Percentiles rank a stretch among this genome's conserved stretches.
Conservation (phyloP, 768 basidiomycete species). For the Russula sp. region DNA sequence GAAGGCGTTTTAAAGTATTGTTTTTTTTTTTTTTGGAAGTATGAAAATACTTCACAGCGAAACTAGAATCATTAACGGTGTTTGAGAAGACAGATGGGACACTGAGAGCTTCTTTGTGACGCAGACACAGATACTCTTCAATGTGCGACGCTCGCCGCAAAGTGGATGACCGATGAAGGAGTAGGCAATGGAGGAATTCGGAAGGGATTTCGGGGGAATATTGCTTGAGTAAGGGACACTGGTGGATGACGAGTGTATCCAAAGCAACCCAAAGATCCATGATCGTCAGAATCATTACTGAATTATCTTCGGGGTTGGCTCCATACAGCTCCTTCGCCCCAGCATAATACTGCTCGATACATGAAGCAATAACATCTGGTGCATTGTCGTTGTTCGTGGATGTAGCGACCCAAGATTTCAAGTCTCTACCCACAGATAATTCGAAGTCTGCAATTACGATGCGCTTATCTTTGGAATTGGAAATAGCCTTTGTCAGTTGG, state of each 20-base stretch:
- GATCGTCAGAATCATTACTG: slow-evolving; percentile 24
- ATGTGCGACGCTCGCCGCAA: not conserved
- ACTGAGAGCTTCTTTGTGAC: not conserved
- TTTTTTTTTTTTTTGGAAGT: no score
- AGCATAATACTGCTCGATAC: not conserved
- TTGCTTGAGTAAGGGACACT: slow-evolving; percentile 34
- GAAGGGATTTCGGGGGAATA: slow-evolving; percentile 41
- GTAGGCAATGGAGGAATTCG: slow-evolving; percentile 34
- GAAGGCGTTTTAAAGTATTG: not conserved
- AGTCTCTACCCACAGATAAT: not conserved
- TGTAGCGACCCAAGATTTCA: slow-evolving; percentile 2
- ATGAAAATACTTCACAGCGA: slow-evolving; percentile 6
- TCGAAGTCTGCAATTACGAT: slow-evolving; percentile 7
- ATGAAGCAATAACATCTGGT: not conserved
- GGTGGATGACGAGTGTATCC: slow-evolving; percentile 32
- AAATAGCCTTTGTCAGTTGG: not conserved
- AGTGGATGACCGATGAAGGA: slow-evolving; percentile 30
- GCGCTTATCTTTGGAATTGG: not conserved
- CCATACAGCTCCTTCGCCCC: not conserved
- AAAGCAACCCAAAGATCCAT: slow-evolving; percentile 44
- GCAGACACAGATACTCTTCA: slow-evolving; percentile 1
- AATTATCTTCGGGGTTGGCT: slow-evolving; percentile 9
- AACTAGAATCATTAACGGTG: not conserved
- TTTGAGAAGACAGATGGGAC: slow-evolving; percentile 5
- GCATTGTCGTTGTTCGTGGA: not conserved